Conservation (phyloP, 2,329 filamentous ascomycete genomes). For the Talaromyces rugulosus region DNA sequence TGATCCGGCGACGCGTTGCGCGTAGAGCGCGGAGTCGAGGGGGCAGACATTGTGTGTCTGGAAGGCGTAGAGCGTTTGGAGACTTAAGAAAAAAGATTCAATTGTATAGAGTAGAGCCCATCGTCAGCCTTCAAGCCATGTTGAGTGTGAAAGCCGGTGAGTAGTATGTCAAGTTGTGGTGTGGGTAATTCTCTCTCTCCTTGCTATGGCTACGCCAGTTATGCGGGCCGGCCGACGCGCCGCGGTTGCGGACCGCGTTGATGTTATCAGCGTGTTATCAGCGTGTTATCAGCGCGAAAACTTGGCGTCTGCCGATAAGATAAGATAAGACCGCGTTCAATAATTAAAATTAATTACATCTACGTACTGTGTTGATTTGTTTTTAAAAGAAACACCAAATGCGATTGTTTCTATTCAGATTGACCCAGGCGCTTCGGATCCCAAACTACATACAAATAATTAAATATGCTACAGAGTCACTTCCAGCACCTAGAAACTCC, state of each 20-base stretch:
- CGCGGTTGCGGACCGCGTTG: constrained; percentile 5
- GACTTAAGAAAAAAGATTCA: background rate
- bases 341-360: no score
- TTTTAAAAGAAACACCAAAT: background rate
- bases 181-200: background rate
- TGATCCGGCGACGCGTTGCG: constrained; percentile 3
- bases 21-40: constrained; percentile 13
- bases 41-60: constrained; percentile 6
- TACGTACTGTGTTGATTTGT: no score
- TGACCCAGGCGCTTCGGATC: background rate
- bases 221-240: constrained; percentile 5
- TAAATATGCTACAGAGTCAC: background rate
- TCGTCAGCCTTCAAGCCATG: background rate
- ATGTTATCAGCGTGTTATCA: no score
- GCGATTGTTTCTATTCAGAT: background rate
- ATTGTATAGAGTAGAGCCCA: background rate
- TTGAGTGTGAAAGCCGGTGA: background rate
- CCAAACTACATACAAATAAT: background rate
- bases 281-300: constrained; percentile 8
- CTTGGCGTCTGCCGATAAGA: background rate
- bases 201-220: constrained; percentile 1
- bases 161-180: background rate
- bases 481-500: background rate
- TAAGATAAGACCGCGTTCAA: background rate
- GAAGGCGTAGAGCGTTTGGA: background rate